Base-by-base conservation (phyloP, 345 rosid genomes). In the Erodium maritimum region DNA sequence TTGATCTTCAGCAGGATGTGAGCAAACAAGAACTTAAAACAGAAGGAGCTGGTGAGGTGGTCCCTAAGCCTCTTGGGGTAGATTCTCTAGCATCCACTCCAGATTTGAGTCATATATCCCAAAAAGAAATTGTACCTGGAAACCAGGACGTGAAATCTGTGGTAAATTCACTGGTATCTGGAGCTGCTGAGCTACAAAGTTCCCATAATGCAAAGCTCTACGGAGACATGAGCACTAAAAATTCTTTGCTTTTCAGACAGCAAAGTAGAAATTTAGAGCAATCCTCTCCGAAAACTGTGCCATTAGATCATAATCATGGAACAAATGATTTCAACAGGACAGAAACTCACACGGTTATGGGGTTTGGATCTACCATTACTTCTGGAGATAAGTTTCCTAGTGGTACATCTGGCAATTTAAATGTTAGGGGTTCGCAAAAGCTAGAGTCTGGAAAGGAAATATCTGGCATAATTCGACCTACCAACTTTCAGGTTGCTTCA, bases 241-340 rank as follows among this genome's bases (percentile, higher is more conserved):
- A 68, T 57, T 61, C 55, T 23, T 60, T 63, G 65, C 20, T 56
- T 63, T 53, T 73, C 55, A 63, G 66, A 61, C 71, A 65, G 60
- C 78, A 65, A 46, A 73, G 72, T 53, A 61, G 69, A 65, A 66
- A 66, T 61, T 65, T 74, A 23, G 78, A 67, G 33, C 79, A 80
- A 58, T 65, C 76, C 55, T 64, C 75, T 65, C 54, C 60, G 54
- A 69, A 73, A 72, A 11, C 37, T 29, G 37, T 29, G 37, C 5
- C 37, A 29, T 6, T 29, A 11, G 37, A 29, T 29, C 37, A 29
- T 29, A 29, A 11, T 29, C 37, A 29, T 29, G 37, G 37, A 29
- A 29, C 37, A 29, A 29, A 23, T 46, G 68, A 63, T 63, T 25
- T 63, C 37, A 61, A 21, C 63, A 64, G 58, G 57, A 60, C 64